These are phyloP conservation scores for Jatropha curcas DNA, from an alignment of 345 rosid genomes.

Conservation along the genomic window DNA sequence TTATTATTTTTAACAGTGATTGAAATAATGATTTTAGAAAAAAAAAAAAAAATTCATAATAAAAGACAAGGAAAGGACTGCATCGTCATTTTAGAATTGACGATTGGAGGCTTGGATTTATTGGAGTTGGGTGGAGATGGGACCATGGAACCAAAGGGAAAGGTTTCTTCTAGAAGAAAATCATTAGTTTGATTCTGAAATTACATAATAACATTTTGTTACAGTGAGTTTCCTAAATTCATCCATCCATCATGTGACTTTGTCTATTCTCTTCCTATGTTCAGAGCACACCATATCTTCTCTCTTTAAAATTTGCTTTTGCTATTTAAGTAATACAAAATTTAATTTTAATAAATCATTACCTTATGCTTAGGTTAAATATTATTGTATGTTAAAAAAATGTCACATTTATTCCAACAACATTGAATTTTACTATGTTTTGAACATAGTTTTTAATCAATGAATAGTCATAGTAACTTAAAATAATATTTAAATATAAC, in stretches of 20 bases:
- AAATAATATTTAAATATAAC: neutral
- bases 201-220: neutral
- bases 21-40: too few species aligned
- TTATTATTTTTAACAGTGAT: too few species aligned
- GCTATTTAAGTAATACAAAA: too few species aligned
- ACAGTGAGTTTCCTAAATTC: too few species aligned
- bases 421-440: conserved; percentile 12
- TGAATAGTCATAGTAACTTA: neutral
- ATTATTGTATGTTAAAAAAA: too few species aligned
- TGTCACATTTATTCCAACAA: conserved; percentile 15
- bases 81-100: neutral
- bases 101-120: neutral
- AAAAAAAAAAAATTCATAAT: too few species aligned
- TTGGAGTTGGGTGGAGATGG: neutral
- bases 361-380: neutral
- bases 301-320: too few species aligned
- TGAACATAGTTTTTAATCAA: neutral
- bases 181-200: neutral
- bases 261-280: neutral
- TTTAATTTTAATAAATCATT: too few species aligned
- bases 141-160: neutral
- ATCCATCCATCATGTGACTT: neutral
- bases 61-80: too few species aligned
- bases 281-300: neutral
- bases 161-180: neutral